Evolutionary conservation across 495 filamentous ascomycete species (phyloP), one percentile per base, ranked within the genome.

Genomic region (Letharia lupina): DNA sequence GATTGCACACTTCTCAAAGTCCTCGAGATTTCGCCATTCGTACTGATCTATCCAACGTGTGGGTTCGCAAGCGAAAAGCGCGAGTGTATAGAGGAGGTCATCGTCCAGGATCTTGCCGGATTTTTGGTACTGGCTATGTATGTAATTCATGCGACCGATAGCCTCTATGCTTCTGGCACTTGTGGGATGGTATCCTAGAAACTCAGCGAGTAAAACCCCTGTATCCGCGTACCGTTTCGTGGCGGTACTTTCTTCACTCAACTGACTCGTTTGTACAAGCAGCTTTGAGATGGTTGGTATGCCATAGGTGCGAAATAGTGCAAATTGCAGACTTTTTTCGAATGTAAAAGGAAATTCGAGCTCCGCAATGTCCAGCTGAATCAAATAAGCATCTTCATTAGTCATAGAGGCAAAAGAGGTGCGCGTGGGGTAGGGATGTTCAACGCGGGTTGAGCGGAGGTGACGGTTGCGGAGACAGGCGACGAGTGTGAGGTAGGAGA

Each of bases 141-240:
- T 76, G 70, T 78, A 89, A 70, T 88, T 87, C 72, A 87, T 89
- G 56, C 87, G 82, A 6, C 83, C 82, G 42, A 90, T 77, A 23
- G 82, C 82, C 48, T 73, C 73, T 23, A 77, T 74, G 11, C 81
- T 72, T 12, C 86, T 78, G 10, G 76, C 73, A 1, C 80, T 79
- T 15, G 77, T 74, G 0, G 87, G 70, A 20, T 62, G 45, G 47
- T 70, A 67, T n/a, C 57, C 75, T 20, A 79, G 69, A 63, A 86
- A 79, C 71, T 90, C 86, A 39, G 77, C 77, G 37, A 89, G 78
- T 5, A 90, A 73, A 35, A 82, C 75, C 35, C 50, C 75, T 0
- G 88, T 91, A 71, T 90, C 88, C 31, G 82, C 80, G 67, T 87
- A 88, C 66, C 87, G 81, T 70, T 88, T 89, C 0, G 79, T 72